Percentiles rank a stretch among this genome's conserved stretches.
Evolutionary conservation across 2,329 filamentous ascomycete species (phyloP).

Genomic region (Aspergillus spinulosporus): DNA sequence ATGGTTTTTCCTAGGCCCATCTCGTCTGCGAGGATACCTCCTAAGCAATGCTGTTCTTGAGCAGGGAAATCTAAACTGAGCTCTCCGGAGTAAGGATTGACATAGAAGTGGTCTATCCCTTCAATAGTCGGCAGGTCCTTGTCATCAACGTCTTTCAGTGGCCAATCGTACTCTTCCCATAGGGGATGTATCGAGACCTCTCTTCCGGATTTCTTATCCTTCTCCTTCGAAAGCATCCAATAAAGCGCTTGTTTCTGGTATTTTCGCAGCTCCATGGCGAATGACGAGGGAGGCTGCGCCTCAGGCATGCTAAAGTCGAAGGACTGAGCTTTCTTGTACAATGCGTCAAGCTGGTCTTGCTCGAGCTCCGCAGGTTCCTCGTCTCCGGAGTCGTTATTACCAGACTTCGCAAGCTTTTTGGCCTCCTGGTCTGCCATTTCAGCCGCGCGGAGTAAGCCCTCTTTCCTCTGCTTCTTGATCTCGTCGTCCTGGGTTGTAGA

Average conservation of each 20-base stretch:
- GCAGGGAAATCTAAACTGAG: conserved; percentile 86
- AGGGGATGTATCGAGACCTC: conserved; percentile 90
- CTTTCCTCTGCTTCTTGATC: conserved; percentile 75
- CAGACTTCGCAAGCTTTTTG: conserved; percentile 50
- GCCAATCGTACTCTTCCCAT: conserved; percentile 96
- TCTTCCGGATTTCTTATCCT: conserved; percentile 67
- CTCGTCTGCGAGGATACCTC: conserved; percentile 88
- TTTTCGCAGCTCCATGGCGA: conserved; percentile 78
- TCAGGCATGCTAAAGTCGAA: conserved; percentile 93
- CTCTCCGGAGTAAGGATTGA: conserved; percentile 96
- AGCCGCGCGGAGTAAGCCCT: conserved; percentile 81
- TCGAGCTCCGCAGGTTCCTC: conserved; percentile 91
- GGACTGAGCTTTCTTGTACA: conserved; percentile 94
- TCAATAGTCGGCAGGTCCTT: conserved; percentile 66
- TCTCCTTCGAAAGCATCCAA: conserved; percentile 97
- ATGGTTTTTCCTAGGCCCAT: conserved; percentile 99
- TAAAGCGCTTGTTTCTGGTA: conserved; percentile 95
- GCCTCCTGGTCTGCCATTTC: conserved; percentile 78
- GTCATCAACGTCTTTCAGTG: conserved; percentile 81
- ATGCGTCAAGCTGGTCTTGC: conserved; percentile 87
- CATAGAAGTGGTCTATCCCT: conserved; percentile 76
- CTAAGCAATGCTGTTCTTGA: conserved; percentile 92
- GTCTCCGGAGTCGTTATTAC: conserved; percentile 56
- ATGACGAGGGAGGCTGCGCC: conserved; percentile 77
- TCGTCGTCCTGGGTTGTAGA: conserved; percentile 73